Evolutionary conservation across 179 eudicot species (phyloP), one percentile per base, ranked within the genome.

Genomic region (Heliamphora pulchella): DNA sequence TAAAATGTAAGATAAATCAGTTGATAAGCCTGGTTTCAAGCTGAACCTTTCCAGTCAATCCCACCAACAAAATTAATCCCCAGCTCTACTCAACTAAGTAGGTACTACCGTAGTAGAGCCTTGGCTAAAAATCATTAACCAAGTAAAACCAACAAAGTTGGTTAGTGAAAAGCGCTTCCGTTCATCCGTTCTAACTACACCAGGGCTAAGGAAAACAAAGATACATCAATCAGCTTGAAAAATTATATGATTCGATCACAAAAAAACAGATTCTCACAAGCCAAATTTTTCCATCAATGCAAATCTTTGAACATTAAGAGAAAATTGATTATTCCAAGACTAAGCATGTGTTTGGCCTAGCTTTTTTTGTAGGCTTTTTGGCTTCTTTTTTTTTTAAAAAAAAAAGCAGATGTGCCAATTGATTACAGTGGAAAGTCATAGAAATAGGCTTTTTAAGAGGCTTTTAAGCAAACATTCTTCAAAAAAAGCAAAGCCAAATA

Each of bases 21-120:
- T 44, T 17, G 66, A 59, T n/a, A 14, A 14, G 5, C 39, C 58
- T 17, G 78, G 67, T 61, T 75, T 59, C 53, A 58, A 47, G 46
- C 10, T 44, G 43, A 50, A 44, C 51, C 50, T 63, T 80, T 50
- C 14, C 47, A 70, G 39, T 61, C 71, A 47, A 76, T 39, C 75
- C 47, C 47, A 75, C 15, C 65, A 58, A 41, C 8, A 15, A 61
- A 81, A 79, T 71, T 8, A 39, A 69, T 57, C 51, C 10, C 20
- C 68, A 57, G 51, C 62, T 48, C 41, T n/a, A 43, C 54, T 76
- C 64, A 64, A 75, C 61, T 18, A 44, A 55, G 14, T 67, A 51
- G 72, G 48, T 5, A 31, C 31, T 31, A 31, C 31, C 31, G 31
- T 31, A 41, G 5, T 75, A 44, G 8, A 13, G 65, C 72, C n/a